These are phyloP conservation scores for Lenzites betulinus DNA, from an alignment of 768 basidiomycete species.

Conservation along the genomic window DNA sequence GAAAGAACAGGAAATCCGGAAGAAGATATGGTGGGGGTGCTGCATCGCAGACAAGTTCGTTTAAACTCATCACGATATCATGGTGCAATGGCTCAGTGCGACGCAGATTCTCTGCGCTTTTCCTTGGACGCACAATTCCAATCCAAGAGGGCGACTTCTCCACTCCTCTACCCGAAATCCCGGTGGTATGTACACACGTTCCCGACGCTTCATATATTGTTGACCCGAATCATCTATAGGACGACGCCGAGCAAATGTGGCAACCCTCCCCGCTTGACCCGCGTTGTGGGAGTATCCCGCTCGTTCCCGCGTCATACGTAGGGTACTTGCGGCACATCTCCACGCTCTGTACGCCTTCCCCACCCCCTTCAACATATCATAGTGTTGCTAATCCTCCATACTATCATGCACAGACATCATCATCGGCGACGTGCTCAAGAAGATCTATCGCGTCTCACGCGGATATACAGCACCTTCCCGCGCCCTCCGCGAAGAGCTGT, in stretches of 20 bases:
- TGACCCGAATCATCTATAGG: conserved; percentile 39
- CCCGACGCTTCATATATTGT: neutral
- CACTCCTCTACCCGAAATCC: conserved; percentile 57
- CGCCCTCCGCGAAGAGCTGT: conserved; percentile 51
- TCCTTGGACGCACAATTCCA: conserved; percentile 61
- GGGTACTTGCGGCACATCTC: conserved; percentile 57
- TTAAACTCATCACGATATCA: conserved; percentile 1
- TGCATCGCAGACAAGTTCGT: conserved; percentile 67
- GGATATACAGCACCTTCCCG: conserved; percentile 46
- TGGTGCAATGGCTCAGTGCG: neutral
- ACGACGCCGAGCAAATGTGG: conserved; percentile 58
- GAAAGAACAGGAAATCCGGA: conserved; percentile 65
- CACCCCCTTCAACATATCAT: neutral
- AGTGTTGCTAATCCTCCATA: neutral
- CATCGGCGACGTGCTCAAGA: conserved; percentile 62
- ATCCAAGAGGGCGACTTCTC: conserved; percentile 74
- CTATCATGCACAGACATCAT: conserved; percentile 53
- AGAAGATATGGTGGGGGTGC: conserved; percentile 84
- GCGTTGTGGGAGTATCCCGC: conserved; percentile 40
- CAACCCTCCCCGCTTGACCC: conserved; percentile 41
- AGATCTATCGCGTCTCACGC: conserved; percentile 70
- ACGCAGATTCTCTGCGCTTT: conserved; percentile 50
- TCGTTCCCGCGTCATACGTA: conserved; percentile 49
- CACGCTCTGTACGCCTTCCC: conserved; percentile 51
- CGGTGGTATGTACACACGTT: conserved; percentile 42